These are phyloP conservation scores for Melampsora larici-populina DNA, from an alignment of 1,284 basidiomycete genomes.

Conservation along the genomic window DNA sequence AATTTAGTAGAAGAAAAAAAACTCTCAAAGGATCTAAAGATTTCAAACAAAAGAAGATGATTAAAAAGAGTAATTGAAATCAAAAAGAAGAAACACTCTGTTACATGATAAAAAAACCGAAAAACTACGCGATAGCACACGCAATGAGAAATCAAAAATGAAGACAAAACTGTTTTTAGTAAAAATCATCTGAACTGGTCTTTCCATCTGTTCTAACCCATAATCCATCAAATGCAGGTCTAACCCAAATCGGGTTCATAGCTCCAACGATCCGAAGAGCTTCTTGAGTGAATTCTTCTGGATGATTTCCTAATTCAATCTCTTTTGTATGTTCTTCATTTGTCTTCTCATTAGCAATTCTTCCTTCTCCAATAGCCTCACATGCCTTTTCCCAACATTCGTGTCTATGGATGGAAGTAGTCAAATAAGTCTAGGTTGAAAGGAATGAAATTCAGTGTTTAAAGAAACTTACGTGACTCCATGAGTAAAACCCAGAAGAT, in stretches of 20 bases:
- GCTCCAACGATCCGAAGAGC: not conserved
- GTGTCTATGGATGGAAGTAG: not conserved
- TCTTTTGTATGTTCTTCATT: not conserved
- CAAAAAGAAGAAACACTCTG: too few species aligned
- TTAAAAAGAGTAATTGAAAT: too few species aligned
- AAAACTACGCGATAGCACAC: too few species aligned
- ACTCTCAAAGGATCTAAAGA: too few species aligned
- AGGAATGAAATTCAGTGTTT: too few species aligned
- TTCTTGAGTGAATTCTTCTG: not conserved
- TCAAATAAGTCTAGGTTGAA: not conserved
- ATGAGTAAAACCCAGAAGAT: conserved; percentile 70
- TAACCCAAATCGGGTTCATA: conserved; percentile 1
- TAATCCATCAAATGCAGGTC: conserved; percentile 25
- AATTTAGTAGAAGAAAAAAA: too few species aligned
- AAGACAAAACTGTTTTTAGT: too few species aligned
- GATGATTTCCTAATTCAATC: not conserved
- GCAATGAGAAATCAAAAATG: too few species aligned
- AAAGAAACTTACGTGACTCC: conserved; percentile 61
- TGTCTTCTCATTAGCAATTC: not conserved
- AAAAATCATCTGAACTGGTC: too few species aligned
- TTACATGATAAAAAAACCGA: too few species aligned
- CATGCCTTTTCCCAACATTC: conserved; percentile 23
- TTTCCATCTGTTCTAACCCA: not conserved
- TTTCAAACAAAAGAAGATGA: too few species aligned
- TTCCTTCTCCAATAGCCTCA: conserved; percentile 16